These are phyloP conservation scores for Porcisia hertigi DNA, from an alignment of 208 protist species.

Conservation along the genomic window DNA sequence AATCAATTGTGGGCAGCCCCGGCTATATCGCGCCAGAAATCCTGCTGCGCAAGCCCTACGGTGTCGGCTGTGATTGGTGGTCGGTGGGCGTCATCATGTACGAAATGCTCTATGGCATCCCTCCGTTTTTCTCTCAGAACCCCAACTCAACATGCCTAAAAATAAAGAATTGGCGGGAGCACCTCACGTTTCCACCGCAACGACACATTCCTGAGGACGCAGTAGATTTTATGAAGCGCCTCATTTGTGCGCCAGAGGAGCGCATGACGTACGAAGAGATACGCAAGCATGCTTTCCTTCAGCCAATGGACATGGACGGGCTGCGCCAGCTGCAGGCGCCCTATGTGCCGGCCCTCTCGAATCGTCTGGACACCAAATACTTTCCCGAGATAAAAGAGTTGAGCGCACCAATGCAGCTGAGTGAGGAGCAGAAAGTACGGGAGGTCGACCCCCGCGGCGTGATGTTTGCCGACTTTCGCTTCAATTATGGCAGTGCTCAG, in stretches of 20 bases:
- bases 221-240: conserved; percentile 91
- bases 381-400: conserved; percentile 83
- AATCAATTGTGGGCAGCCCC: conserved; percentile 95
- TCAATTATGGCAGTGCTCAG: conserved; percentile 47
- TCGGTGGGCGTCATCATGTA: conserved; percentile 98
- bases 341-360: conserved; percentile 71
- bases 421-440: conserved; percentile 57
- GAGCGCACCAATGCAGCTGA: conserved; percentile 30
- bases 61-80: conserved; percentile 97
- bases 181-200: conserved; percentile 88
- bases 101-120: conserved; percentile 96
- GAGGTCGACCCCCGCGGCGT: conserved; percentile 85
- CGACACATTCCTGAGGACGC: conserved; percentile 82
- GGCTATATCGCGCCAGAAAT: conserved; percentile 98
- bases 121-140: conserved; percentile 95
- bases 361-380: conserved; percentile 86
- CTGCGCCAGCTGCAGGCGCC: conserved; percentile 61
- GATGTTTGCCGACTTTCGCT: conserved; percentile 89
- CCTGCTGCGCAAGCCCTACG: conserved; percentile 92
- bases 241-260: conserved; percentile 87
- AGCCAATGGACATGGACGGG: conserved; percentile 62
- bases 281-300: conserved; percentile 83
- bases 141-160: conserved; percentile 93
- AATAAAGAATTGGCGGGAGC: conserved; percentile 93
- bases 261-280: conserved; percentile 83